Evolutionary conservation across 2,329 filamentous ascomycete species (phyloP), one percentile per base, ranked within the genome.

Genomic region (Incumbomyces lentus): DNA sequence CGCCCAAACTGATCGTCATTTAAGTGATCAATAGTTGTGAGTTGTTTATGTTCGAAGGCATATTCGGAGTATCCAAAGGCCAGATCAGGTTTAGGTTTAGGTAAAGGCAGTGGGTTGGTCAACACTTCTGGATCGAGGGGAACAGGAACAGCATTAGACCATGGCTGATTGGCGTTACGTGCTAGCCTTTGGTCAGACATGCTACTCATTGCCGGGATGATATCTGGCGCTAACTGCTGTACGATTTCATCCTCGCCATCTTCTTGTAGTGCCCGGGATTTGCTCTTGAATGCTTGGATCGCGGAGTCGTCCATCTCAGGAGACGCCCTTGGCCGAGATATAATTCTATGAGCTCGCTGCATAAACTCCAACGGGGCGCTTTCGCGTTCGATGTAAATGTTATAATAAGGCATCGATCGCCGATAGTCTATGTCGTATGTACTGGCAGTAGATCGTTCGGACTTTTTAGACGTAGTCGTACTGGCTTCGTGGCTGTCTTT

Each of bases 41-140:
- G 34, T 33, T 52, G 50, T 5, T 47, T 47, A 3, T 30, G 3
- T 3, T 17, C 16, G 36, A 54, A 54, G n/a, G 52, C 50, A 6
- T 14, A n/a, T 19, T 46, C 17, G 13, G 52, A 52, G 16, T 54
- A 54, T 31, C 52, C 52, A 34, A 52, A 54, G 26, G 41, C 43
- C 1, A 44, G 13, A 30, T 49, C 52, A 10, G 50, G 50, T 44
- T 49, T 47, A 13, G 49, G 47, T 29, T 40, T 37, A 2, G 49
- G 49, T 37, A 52, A 40, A 18, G 49, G 49, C 19, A 49, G 49
- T 32, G 34, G 43, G n/a, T 17, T 40, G 18, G 34, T 31, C 0
- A 40, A 36, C 6, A 44, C 8, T 12, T 14, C 13, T n/a, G 39
- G 1, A 2, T 45, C 16, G 17, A 52, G 43, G 13, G 49, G 43